Evolutionary conservation across 768 basidiomycete genomes (phyloP).

Genomic region (Serpula lacrymans): DNA sequence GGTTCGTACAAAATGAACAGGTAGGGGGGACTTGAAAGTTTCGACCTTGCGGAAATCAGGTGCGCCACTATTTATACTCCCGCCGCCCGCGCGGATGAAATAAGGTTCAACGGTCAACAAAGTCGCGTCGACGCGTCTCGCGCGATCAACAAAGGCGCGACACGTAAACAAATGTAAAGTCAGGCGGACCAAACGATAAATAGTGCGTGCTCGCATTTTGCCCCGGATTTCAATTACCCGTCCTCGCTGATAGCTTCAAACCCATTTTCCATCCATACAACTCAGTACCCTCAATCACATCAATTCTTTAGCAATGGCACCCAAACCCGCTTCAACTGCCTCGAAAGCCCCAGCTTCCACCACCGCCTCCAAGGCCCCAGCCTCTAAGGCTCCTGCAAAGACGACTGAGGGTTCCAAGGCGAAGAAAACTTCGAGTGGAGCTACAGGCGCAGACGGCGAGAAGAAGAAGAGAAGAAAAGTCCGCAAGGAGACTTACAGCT

Average conservation of each 20-base stretch:
- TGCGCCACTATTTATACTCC: constrained; percentile 25
- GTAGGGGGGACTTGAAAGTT: constrained; percentile 14
- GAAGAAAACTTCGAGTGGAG: constrained; percentile 54
- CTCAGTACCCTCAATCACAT: constrained; percentile 6
- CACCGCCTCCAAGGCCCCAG: constrained; percentile 39
- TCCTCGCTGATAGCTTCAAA: neutral
- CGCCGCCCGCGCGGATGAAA: constrained; percentile 12
- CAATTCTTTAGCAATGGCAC: constrained; percentile 45
- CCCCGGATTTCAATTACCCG: constrained; percentile 12
- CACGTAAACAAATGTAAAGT: constrained; percentile 17
- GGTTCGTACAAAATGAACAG: constrained; percentile 4
- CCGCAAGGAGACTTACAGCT: constrained; percentile 90
- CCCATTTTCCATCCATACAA: constrained; percentile 9
- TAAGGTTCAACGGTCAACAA: constrained; percentile 39
- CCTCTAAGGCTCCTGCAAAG: constrained; percentile 44
- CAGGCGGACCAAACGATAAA: constrained; percentile 11
- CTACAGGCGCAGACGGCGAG: constrained; percentile 59
- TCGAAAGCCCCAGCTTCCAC: constrained; percentile 58
- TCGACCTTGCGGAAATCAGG: constrained; percentile 3
- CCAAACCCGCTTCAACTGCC: constrained; percentile 80
- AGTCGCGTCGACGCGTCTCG: constrained; percentile 29
- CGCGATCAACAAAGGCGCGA: constrained; percentile 37
- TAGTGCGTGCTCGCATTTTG: constrained; percentile 7
- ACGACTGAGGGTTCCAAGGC: constrained; percentile 45
- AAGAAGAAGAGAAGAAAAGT: constrained; percentile 89